Percentiles rank a stretch among this genome's conserved stretches.
Evolutionary conservation across 2,329 filamentous ascomycete species (phyloP).

Genomic region (Incumbomyces lentus): DNA sequence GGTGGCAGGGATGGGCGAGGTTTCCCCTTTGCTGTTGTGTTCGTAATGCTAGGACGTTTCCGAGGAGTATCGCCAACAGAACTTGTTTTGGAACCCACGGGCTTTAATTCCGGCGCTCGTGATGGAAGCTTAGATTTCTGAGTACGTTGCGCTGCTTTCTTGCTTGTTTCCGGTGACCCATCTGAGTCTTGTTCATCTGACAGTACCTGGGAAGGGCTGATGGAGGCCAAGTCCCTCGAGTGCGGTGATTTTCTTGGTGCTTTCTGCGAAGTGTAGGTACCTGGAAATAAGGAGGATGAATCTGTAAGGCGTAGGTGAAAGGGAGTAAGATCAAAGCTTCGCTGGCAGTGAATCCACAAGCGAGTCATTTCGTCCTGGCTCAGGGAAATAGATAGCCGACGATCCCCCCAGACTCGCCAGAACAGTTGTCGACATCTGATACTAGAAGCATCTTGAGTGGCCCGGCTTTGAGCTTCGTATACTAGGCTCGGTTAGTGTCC

Average conservation of each 20-base stretch:
- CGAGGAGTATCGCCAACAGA: not conserved
- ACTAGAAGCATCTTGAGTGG: constrained; percentile 31
- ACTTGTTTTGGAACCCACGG: not conserved
- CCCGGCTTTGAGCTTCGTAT: constrained; percentile 36
- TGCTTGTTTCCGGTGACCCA: not conserved
- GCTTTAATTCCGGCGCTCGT: not conserved
- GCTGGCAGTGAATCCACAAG: constrained; percentile 27
- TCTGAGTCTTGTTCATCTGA: not conserved
- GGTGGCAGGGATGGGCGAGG: not conserved
- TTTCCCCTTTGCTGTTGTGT: constrained; percentile 5
- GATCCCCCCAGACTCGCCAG: constrained; percentile 42
- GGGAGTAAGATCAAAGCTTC: constrained; percentile 30
- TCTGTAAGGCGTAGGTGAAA: constrained; percentile 2
- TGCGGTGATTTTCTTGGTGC: not conserved
- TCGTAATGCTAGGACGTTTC: constrained; percentile 8
- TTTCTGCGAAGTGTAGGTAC: not conserved
- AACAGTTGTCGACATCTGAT: constrained; percentile 42
- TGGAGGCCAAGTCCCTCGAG: not conserved
- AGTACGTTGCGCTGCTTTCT: not conserved
- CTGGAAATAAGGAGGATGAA: not conserved
- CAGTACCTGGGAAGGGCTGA: not conserved
- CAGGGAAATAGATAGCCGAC: constrained; percentile 28
- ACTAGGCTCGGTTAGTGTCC: constrained; percentile 25
- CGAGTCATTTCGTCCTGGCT: constrained; percentile 31
- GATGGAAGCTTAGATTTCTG: not conserved